Conservation (phyloP, 495 filamentous ascomycete genomes). For the Venustampulla echinocandica region DNA sequence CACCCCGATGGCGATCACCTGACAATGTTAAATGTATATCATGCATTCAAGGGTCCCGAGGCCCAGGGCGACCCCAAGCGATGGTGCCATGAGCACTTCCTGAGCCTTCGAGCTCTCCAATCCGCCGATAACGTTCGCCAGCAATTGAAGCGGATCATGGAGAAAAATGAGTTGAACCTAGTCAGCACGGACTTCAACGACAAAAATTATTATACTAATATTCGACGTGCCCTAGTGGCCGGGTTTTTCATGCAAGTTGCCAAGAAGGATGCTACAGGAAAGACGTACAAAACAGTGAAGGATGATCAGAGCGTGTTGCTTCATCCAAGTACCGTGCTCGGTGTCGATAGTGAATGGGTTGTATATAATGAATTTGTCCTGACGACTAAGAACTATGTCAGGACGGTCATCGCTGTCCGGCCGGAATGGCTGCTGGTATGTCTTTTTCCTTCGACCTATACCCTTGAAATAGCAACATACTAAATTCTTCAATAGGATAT, state of each 20-base stretch:
- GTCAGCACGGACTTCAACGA: conserved; percentile 83
- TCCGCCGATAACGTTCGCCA: conserved; percentile 88
- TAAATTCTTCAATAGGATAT: conserved; percentile 53
- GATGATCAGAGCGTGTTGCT: conserved; percentile 85
- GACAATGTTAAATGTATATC: conserved; percentile 94
- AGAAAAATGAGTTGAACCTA: conserved; percentile 75
- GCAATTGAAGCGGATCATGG: conserved; percentile 94
- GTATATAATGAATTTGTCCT: conserved; percentile 98
- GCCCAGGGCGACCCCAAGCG: conserved; percentile 67
- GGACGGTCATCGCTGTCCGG: conserved; percentile 57
- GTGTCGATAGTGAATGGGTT: conserved; percentile 87
- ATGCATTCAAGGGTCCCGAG: conserved; percentile 78
- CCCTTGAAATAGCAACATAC: conserved; percentile 18
- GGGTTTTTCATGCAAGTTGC: conserved; percentile 99
- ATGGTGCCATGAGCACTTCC: conserved; percentile 97
- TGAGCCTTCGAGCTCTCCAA: conserved; percentile 80
- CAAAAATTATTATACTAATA: conserved; percentile 97
- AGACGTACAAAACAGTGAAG: conserved; percentile 89
- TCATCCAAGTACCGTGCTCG: conserved; percentile 83
- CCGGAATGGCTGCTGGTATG: conserved; percentile 86
- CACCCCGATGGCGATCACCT: conserved; percentile 92
- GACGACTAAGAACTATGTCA: conserved; percentile 87
- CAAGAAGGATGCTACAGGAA: conserved; percentile 67
- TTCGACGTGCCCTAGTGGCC: conserved; percentile 82
- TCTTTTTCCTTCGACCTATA: conserved; percentile 16